Conservation (phyloP, 441 rosid species). For the Erodium moschatum region DNA sequence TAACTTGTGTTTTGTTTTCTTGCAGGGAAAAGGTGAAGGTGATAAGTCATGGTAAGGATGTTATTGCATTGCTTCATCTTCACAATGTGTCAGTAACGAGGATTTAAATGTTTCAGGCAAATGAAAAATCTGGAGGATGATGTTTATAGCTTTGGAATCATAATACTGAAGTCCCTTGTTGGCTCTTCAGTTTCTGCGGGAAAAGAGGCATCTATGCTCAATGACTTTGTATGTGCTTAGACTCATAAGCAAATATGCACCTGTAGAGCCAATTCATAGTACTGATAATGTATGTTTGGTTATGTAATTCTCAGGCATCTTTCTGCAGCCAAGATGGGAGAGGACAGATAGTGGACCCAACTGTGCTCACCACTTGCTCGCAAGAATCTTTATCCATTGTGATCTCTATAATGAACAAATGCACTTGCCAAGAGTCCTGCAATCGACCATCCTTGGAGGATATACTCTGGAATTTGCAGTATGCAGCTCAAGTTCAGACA, state of each 20-base stretch:
- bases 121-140: conserved; percentile 41
- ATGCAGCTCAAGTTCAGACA: conserved; percentile 5
- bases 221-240: conserved; percentile 33
- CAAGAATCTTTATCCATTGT: conserved; percentile 41
- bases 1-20: conserved; percentile 17
- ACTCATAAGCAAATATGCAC: not conserved
- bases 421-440: not conserved
- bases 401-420: conserved; percentile 22
- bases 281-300: not conserved
- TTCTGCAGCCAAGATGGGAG: conserved; percentile 32
- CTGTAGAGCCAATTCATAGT: not conserved
- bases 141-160: conserved; percentile 43
- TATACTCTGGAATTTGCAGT: conserved; percentile 4
- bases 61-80: not conserved
- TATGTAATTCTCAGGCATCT: conserved; percentile 31
- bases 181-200: conserved; percentile 29
- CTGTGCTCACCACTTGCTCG: conserved; percentile 34
- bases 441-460: not conserved
- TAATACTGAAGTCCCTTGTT: conserved; percentile 36
- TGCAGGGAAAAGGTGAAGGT: conserved; percentile 33
- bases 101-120: conserved; percentile 29
- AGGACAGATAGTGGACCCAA: conserved; percentile 29
- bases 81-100: not conserved
- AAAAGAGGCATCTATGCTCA: conserved; percentile 26
- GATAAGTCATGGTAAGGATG: conserved; percentile 31